These are phyloP conservation scores for Asterella californica DNA, from an alignment of 225 moss, liverwort and hornwort genomes.

Conservation along the genomic window DNA sequence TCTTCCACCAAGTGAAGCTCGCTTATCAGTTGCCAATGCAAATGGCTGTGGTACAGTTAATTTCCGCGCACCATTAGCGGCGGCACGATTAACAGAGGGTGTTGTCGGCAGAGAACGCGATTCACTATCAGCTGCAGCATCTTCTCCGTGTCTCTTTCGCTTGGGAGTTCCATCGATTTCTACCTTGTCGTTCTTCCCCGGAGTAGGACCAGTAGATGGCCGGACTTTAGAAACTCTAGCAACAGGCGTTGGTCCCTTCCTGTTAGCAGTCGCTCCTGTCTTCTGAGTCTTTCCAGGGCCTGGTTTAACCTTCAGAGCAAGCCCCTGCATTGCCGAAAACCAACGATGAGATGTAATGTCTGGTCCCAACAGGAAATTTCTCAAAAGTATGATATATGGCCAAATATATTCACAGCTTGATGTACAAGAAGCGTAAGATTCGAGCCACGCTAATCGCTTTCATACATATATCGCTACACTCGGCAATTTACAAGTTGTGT, in stretches of 20 bases:
- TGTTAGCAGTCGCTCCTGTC: conserved; percentile 36
- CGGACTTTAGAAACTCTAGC: conserved; percentile 42
- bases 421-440: neutral
- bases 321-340: neutral
- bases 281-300: conserved; percentile 22
- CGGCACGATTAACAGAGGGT: conserved; percentile 42
- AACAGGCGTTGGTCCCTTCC: conserved; percentile 37
- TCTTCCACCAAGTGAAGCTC: conserved; percentile 71
- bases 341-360: neutral
- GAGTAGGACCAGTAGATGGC: conserved; percentile 40
- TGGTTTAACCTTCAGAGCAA: conserved; percentile 30
- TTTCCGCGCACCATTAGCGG: conserved; percentile 53
- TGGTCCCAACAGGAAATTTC: neutral
- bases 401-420: neutral
- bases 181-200: conserved; percentile 34
- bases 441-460: too few relatives aligned
- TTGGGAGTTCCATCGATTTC: conserved; percentile 53
- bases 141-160: conserved; percentile 52
- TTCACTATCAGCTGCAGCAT: conserved; percentile 47
- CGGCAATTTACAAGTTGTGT: neutral
- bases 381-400: neutral
- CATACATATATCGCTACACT: too few relatives aligned
- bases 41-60: conserved; percentile 89
- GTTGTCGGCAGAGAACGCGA: conserved; percentile 45
- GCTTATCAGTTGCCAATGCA: conserved; percentile 76